Evolutionary conservation across 2,329 filamentous ascomycete species (phyloP), one percentile per base, ranked within the genome.

Genomic region (Paraconiothyrium brasiliense): DNA sequence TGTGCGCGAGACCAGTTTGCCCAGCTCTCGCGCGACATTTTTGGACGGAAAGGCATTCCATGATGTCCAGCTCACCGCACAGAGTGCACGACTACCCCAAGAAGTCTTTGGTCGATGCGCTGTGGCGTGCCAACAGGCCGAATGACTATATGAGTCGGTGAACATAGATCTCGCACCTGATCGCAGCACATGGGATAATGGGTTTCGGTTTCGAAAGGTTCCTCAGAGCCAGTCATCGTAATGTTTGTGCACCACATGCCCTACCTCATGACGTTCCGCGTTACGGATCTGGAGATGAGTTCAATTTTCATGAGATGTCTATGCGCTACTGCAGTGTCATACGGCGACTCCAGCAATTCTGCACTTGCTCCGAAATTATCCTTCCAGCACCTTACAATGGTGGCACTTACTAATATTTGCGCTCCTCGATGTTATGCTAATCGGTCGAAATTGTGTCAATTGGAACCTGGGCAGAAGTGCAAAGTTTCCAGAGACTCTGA

Each of bases 1-100:
- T 35, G 62, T 65, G 2, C 62, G 63, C n/a, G 68, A 70, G 35
- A 55, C 68, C 9, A 62, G 63, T 22, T 57, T 70, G 16, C 61
- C 63, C 3, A 14, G 13, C 7, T 35, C 20, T n/a, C 59, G 63
- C 11, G 49, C 47, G 22, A 49, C 54, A 6, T 44, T 54, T 13
- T 37, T 58, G 16, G 55, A 59, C 10, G 37, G 37, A 11, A 16
- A 50, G 24, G 39, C 46, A 27, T 34, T 30, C 2, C 41, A 56
- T 27, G 43, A 47, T 22, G 39, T 47, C 24, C 54, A 56, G 34
- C 54, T 56, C 43, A 56, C 20, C 3, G 54, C 16, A 1, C 43
- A 47, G 27, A 35, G 22, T n/a, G 11, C 43, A 16, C 30, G 13
- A 27, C 51, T 58, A 1, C 46, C 62, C 8, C 57, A 59, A 20